Evolutionary conservation across 371 early-diverging fungal species (phyloP), one percentile per base, ranked within the genome.

Genomic region (Apophysomyces sp.): DNA sequence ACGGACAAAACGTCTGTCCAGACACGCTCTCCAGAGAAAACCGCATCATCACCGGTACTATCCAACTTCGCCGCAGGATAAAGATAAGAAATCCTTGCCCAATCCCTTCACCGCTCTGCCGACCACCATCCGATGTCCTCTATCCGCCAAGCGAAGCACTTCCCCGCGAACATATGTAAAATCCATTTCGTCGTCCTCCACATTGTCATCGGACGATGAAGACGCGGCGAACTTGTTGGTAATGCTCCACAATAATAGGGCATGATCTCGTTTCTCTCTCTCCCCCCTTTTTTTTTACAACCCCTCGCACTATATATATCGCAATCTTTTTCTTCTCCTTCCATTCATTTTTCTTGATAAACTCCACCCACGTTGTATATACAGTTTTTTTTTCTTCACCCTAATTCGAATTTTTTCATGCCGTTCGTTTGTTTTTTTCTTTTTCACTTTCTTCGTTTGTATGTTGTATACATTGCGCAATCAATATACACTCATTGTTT

Each of bases 301-400:
- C 49, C 49, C 49, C 49, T 44, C 49, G 49, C 49, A 44, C 16
- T 44, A 44, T 44, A 44, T 44, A 53, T 32, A 53, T 15, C n/a
- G 54, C 54, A 28, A 32, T 11, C 5, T 26, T 30, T 18, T 5
- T 53, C 28, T 53, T 53, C 26, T 28, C 27, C 18, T 53, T 28
- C 18, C 9, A 9, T 54, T 29, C 26, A 34, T 39, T 31, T 52
- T 37, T 18, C 39, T 7, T 37, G 52, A 32, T 30, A 60, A 57
- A 52, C 30, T 66, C 81, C 85, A 34, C 65, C 62, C 76, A 91
- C 92, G 90, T 93, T 87, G 11, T 44, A 44, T 44, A 44, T 44
- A 44, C 49, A 44, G 9, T 21, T 44, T 44, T 21, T 44, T 44
- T 18, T 41, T 41, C n/a, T 44, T 44, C 49, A 9, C 49, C 18